Base-by-base conservation (phyloP, 768 basidiomycete genomes). In the Kwoniella dendrophila region DNA sequence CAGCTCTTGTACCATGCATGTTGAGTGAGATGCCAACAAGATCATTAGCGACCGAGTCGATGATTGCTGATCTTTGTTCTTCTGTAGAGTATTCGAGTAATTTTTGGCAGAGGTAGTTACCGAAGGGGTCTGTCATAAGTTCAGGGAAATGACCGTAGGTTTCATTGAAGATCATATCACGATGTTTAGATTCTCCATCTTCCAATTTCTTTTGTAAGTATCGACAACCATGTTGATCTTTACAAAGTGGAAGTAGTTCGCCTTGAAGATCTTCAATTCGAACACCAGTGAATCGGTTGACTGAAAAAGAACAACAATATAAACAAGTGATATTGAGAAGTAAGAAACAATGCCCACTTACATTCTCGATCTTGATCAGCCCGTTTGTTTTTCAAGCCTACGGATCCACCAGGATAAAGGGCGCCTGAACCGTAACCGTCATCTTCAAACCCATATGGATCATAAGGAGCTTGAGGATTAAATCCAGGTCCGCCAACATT, bases 201-300 rank as follows among this genome's bases (percentile, higher is more conserved):
- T 99, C 96, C 26, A 99, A 84, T 81, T 98, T 97, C 86, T 98
- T 98, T 81, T 99, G 96, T 59, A 99, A 82, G 77, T 97, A 99
- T 34, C 96, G 86, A 76, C 96, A 99, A 2, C 96, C 96, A 79
- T 98, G 95, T 80, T 99, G 96, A 80, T 99, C 96, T 79, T 98
- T 98, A 86, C 96, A 98, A 18, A 99, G 81, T 0, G 86, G 83
- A 14, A 92, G 87, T 62, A 99, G 95, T 80, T 99, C 95, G 61
- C 95, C 95, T 68, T 90, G 88, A 24, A 99, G 82, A 73, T 99
- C 96, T 76, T 99, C 96, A 56, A 99, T 83, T 43, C 93, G 87
- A 30, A 92, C 94, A 6, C 95, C 95, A 30, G 95, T 88, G 77
- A 97, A 99, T 4, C 96, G 88, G 81, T 99, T 99, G 80, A 94